A percentile compares a stretch with the other conserved stretches of the same genome.
Conservation (phyloP, 306 rosid species). For the Echinosophora koreensis region DNA sequence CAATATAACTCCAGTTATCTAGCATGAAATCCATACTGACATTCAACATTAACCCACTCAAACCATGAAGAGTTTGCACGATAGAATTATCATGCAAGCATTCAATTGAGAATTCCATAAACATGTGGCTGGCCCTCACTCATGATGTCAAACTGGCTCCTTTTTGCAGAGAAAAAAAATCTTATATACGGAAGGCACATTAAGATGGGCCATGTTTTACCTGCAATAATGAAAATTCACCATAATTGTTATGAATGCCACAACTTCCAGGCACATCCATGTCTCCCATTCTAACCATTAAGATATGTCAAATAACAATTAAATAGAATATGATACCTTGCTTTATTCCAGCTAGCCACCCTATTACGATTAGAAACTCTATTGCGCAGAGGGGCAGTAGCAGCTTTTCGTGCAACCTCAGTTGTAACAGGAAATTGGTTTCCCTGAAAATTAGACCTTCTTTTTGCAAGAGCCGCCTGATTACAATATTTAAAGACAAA, state of each 20-base stretch:
- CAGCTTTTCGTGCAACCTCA: slow-evolving; percentile 79
- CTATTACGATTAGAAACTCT: slow-evolving; percentile 59
- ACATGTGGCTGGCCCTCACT: slow-evolving; percentile 57
- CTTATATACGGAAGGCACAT: slow-evolving; percentile 59
- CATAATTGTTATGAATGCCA: slow-evolving; percentile 13
- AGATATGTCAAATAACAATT: neutral
- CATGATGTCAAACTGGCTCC: slow-evolving; percentile 64
- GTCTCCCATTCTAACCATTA: slow-evolving; percentile 18
- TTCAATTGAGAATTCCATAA: slow-evolving; percentile 63
- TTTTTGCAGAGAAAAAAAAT: slow-evolving; percentile 53
- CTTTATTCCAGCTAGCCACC: slow-evolving; percentile 73
- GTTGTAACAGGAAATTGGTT: slow-evolving; percentile 76
- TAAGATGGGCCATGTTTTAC: slow-evolving; percentile 74
- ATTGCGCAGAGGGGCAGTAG: slow-evolving; percentile 66
- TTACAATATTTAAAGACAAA: neutral
- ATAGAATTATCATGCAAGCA: slow-evolving; percentile 54
- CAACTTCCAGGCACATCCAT: neutral
- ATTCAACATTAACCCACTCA: slow-evolving; percentile 48
- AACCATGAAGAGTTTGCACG: slow-evolving; percentile 51
- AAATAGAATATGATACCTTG: slow-evolving; percentile 67
- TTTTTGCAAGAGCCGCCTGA: slow-evolving; percentile 83
- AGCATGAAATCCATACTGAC: slow-evolving; percentile 46
- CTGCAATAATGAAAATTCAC: slow-evolving; percentile 54
- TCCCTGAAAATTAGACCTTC: slow-evolving; percentile 84
- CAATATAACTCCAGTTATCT: slow-evolving; percentile 51